These are phyloP conservation scores for Globisporangium iwayamae DNA, from an alignment of 352 stramenopile genomes.

Conservation along the genomic window DNA sequence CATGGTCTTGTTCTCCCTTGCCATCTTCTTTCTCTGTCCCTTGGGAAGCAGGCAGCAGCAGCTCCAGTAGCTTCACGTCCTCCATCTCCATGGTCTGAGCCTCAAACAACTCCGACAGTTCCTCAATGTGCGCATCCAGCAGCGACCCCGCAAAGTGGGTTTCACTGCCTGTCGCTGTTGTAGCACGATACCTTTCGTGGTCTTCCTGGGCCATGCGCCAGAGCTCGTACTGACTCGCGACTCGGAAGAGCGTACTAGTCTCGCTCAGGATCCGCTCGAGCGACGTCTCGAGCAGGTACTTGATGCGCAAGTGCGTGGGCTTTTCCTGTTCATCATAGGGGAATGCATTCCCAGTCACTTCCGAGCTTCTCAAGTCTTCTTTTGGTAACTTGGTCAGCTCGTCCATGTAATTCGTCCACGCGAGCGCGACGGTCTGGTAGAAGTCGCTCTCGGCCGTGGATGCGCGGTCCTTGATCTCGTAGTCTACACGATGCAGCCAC, in stretches of 20 bases:
- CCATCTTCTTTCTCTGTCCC: background rate
- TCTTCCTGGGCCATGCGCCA: slow-evolving; percentile 79
- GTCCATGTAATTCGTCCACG: slow-evolving; percentile 54
- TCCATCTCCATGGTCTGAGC: slow-evolving; percentile 43
- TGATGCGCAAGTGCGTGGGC: slow-evolving; percentile 47
- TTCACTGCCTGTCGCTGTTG: slow-evolving; percentile 23
- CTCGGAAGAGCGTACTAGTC: slow-evolving; percentile 45
- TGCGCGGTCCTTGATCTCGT: slow-evolving; percentile 37
- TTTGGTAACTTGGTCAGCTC: slow-evolving; percentile 48
- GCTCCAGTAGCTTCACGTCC: slow-evolving; percentile 31
- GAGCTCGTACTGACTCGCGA: slow-evolving; percentile 44
- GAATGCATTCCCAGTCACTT: slow-evolving; percentile 28
- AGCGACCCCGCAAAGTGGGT: slow-evolving; percentile 40
- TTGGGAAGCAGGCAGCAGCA: background rate
- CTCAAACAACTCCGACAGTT: slow-evolving; percentile 54
- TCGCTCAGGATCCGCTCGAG: slow-evolving; percentile 50
- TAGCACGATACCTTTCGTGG: slow-evolving; percentile 24
- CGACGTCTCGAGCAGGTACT: slow-evolving; percentile 61
- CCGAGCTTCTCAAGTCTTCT: slow-evolving; percentile 30
- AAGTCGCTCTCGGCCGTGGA: slow-evolving; percentile 40
- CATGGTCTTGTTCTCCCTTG: background rate
- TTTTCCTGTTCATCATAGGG: slow-evolving; percentile 55
- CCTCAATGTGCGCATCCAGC: slow-evolving; percentile 42
- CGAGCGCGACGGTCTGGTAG: slow-evolving; percentile 46
- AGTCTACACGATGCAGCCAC: slow-evolving; percentile 70